A percentile compares a stretch with the other conserved stretches of the same genome.
These are phyloP conservation scores for Haematococcus lacustris DNA, from an alignment of 139 green algal species.

Conservation along the genomic window DNA sequence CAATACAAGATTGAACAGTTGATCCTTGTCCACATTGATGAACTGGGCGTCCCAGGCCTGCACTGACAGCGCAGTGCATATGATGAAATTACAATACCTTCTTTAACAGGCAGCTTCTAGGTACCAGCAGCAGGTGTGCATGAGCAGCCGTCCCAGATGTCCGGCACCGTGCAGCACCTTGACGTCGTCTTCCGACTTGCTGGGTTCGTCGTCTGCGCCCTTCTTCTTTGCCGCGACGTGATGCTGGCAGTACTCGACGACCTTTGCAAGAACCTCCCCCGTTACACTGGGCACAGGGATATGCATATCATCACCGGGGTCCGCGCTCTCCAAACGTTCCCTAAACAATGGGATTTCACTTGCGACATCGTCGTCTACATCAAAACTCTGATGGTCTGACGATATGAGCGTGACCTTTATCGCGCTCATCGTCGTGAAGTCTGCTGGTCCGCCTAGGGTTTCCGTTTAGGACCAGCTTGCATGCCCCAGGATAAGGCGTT, in stretches of 20 bases:
- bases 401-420: constrained; percentile 34
- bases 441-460: no score
- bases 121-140: neutral
- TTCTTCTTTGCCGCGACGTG: constrained; percentile 83
- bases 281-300: constrained; percentile 85
- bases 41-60: constrained; percentile 93
- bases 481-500: no score
- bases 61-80: neutral
- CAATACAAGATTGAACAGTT: constrained; percentile 98
- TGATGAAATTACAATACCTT: neutral
- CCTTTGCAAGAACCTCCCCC: constrained; percentile 60
- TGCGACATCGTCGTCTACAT: constrained; percentile 69
- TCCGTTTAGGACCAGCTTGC: no score
- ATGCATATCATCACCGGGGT: constrained; percentile 37
- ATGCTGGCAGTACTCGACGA: constrained; percentile 97
- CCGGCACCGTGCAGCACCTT: constrained; percentile 15
- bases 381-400: constrained; percentile 52
- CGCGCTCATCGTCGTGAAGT: no score
- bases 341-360: constrained; percentile 68
- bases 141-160: neutral
- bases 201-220: constrained; percentile 53
- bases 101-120: neutral
- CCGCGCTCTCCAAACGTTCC: constrained; percentile 72
- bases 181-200: constrained; percentile 83
- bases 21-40: constrained; percentile 93